phyloP scores from a whole-genome alignment of 2,329 filamentous ascomycete genomes.

The Calonectria montana region DNA sequence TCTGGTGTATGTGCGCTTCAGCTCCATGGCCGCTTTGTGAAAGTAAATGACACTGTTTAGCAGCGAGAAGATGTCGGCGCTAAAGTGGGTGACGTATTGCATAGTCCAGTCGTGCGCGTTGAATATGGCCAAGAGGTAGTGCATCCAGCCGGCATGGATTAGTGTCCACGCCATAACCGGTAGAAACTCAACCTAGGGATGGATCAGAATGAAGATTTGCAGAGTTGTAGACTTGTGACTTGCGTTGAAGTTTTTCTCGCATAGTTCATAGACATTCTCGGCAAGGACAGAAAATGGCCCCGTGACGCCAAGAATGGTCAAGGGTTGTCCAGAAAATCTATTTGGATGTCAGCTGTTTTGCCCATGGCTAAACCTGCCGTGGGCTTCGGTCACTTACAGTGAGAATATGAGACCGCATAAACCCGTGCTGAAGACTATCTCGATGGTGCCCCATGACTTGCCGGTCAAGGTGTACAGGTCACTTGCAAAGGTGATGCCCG shows the following conservation, averaged over 20 bases:
- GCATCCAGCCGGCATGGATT: conserved; percentile 74
- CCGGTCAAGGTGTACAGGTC: conserved; percentile 73
- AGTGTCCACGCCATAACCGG: conserved; percentile 76
- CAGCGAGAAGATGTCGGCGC: conserved; percentile 74
- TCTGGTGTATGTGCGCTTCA: conserved; percentile 66
- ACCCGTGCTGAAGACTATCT: conserved; percentile 74
- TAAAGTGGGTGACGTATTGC: conserved; percentile 76
- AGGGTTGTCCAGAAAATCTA: conserved; percentile 68
- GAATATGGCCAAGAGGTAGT: conserved; percentile 71
- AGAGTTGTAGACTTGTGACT: conserved; percentile 20
- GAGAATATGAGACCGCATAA: conserved; percentile 73
- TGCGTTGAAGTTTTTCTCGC: conserved; percentile 65
- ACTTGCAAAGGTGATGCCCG: conserved; percentile 75
- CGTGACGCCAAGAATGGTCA: conserved; percentile 74
- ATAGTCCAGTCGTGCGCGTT: conserved; percentile 79
- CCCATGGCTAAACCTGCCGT: not conserved
- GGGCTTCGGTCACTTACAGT: conserved; percentile 54
- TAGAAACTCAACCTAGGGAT: conserved; percentile 65
- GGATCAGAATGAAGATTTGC: conserved; percentile 1
- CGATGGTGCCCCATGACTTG: conserved; percentile 73
- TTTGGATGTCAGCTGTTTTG: not conserved
- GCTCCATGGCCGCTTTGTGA: conserved; percentile 73
- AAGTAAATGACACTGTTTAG: conserved; percentile 77
- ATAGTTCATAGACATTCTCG: conserved; percentile 73
- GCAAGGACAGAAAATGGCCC: conserved; percentile 75